Conservation (phyloP, 2,329 filamentous ascomycete genomes). For the Fonsecaea pedrosoi region DNA sequence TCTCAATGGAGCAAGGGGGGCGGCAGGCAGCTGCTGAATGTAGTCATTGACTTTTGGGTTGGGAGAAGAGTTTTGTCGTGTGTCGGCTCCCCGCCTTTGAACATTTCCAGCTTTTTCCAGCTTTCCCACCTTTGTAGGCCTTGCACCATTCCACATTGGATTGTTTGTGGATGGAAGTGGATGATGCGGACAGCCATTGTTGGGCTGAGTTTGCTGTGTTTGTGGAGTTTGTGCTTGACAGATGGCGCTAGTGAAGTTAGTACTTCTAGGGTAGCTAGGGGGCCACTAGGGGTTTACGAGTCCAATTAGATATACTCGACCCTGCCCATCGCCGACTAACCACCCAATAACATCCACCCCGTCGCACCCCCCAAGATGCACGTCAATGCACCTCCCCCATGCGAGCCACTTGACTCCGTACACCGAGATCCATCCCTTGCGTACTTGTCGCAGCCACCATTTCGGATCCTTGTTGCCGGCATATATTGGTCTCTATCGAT, state of each 20-base stretch:
- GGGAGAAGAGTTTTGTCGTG: background rate
- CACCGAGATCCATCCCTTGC: conserved; percentile 7
- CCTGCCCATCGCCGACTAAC: background rate
- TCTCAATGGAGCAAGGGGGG: background rate
- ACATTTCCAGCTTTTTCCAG: background rate
- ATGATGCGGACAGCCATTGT: background rate
- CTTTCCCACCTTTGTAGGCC: background rate
- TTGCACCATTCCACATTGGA: background rate
- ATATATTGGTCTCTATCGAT: background rate
- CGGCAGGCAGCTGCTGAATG: background rate
- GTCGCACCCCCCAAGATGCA: background rate
- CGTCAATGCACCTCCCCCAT: background rate
- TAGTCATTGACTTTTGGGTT: background rate
- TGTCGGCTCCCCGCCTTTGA: conserved; percentile 1
- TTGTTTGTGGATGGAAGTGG: background rate
- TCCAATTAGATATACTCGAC: background rate
- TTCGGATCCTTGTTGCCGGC: background rate
- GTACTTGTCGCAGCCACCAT: background rate
- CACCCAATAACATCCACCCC: background rate
- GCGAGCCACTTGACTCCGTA: background rate
- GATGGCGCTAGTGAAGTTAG: background rate
- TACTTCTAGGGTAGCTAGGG: background rate
- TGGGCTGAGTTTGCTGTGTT: background rate
- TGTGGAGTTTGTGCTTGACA: conserved; percentile 5
- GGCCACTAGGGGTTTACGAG: background rate